Conservation (phyloP, 1,139 yeast genomes). For the Blastobotrys serpentis region DNA sequence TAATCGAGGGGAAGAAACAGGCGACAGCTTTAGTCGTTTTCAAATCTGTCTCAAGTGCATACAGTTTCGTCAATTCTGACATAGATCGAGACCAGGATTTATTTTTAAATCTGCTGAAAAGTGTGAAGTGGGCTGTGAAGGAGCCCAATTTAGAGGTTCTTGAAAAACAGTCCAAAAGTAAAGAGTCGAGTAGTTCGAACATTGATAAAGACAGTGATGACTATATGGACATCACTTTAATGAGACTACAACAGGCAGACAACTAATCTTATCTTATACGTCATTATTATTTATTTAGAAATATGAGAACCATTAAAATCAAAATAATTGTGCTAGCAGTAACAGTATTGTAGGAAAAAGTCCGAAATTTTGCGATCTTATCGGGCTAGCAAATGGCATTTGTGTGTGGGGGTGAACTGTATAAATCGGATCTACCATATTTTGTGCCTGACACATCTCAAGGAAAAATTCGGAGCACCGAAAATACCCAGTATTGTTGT, state of each 20-base stretch:
- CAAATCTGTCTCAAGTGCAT: constrained; percentile 11
- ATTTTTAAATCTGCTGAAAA: constrained; percentile 2
- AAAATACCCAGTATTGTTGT: no score
- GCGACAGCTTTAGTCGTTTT: constrained; percentile 21
- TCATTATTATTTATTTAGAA: constrained; percentile 2
- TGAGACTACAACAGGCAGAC: constrained; percentile 8
- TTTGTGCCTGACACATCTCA: no score
- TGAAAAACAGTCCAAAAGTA: not conserved
- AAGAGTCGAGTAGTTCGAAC: not conserved
- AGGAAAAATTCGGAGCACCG: not conserved
- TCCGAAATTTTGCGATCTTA: no score
- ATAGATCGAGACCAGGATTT: constrained; percentile 6
- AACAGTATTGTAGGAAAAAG: no score
- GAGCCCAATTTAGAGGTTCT: not conserved
- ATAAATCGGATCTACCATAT: no score
- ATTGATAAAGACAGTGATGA: constrained; percentile 8
- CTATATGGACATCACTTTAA: constrained; percentile 1
- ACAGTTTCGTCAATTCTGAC: constrained; percentile 1
- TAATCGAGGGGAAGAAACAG: constrained; percentile 14
- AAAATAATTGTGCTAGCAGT: no score
- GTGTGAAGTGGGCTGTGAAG: constrained; percentile 1
- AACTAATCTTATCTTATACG: not conserved
- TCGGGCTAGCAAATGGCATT: no score
- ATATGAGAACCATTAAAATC: not conserved
- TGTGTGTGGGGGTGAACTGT: no score